Evolutionary conservation across 805 yeast species (phyloP).

Genomic region (Teunomyces stri): DNA sequence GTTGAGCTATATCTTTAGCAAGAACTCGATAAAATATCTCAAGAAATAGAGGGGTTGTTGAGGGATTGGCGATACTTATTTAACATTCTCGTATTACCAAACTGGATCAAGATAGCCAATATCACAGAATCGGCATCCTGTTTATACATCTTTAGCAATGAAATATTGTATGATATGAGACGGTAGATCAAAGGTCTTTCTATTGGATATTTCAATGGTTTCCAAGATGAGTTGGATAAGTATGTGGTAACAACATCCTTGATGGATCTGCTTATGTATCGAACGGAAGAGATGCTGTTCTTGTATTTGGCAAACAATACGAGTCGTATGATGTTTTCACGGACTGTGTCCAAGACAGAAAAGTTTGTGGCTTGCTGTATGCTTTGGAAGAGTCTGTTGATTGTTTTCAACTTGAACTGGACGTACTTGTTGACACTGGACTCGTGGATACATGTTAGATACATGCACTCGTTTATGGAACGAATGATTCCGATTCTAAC

Average conservation of each 20-base stretch:
- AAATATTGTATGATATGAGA: slow-evolving; percentile 1
- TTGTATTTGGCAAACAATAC: neutral
- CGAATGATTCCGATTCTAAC: slow-evolving; percentile 1
- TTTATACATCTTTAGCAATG: neutral
- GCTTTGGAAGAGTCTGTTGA: neutral
- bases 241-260: neutral
- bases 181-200: neutral
- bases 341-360: neutral
- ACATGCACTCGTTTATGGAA: neutral
- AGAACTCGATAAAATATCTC: slow-evolving; percentile 62
- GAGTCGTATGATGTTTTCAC: neutral
- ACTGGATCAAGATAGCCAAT: slow-evolving; percentile 1
- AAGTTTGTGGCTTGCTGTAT: slow-evolving; percentile 1
- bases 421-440: neutral
- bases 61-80: neutral
- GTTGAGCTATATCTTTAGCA: slow-evolving; percentile 67
- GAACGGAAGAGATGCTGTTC: neutral
- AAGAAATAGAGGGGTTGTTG: slow-evolving; percentile 7
- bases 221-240: neutral
- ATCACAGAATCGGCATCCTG: neutral
- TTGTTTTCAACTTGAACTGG: neutral
- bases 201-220: neutral
- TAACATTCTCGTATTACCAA: neutral
- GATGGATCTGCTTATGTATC: neutral
- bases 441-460: neutral